These are phyloP conservation scores for Xylaria sp. DNA, from an alignment of 2,329 filamentous ascomycete species.

Conservation along the genomic window DNA sequence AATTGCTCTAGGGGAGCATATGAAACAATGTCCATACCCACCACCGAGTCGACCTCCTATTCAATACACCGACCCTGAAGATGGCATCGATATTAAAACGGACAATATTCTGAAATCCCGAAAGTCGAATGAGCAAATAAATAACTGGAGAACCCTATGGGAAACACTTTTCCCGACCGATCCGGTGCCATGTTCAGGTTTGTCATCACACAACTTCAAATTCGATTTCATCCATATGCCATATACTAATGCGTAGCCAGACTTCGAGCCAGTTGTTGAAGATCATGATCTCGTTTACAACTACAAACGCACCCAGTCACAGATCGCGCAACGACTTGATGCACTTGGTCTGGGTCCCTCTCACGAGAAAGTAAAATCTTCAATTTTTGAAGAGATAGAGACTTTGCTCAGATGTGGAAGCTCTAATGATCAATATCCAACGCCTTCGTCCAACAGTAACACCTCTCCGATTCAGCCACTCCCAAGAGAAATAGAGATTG, in stretches of 20 bases:
- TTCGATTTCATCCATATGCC: background rate
- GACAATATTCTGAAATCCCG: conserved; percentile 2
- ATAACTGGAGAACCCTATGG: conserved; percentile 14
- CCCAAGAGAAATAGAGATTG: background rate
- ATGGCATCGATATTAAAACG: conserved; percentile 18
- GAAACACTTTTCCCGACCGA: background rate
- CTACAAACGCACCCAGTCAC: background rate
- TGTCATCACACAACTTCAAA: background rate
- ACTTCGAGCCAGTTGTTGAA: background rate
- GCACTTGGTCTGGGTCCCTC: no score
- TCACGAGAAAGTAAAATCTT: background rate
- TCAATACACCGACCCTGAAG: conserved; percentile 25
- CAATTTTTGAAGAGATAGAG: background rate
- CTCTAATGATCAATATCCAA: background rate
- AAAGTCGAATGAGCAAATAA: background rate
- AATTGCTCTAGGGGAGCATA: conserved; percentile 14
- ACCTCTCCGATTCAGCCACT: background rate
- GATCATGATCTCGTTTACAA: background rate
- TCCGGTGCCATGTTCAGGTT: background rate
- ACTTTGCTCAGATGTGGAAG: background rate
- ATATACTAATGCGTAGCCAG: background rate
- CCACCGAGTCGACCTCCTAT: conserved; percentile 7
- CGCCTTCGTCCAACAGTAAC: background rate
- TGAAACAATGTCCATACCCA: conserved; percentile 17
- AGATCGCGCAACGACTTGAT: background rate